Percentiles rank a stretch among this genome's conserved stretches.
These are phyloP conservation scores for Hyaloscypha bicolor DNA, from an alignment of 495 filamentous ascomycete genomes.

Conservation along the genomic window DNA sequence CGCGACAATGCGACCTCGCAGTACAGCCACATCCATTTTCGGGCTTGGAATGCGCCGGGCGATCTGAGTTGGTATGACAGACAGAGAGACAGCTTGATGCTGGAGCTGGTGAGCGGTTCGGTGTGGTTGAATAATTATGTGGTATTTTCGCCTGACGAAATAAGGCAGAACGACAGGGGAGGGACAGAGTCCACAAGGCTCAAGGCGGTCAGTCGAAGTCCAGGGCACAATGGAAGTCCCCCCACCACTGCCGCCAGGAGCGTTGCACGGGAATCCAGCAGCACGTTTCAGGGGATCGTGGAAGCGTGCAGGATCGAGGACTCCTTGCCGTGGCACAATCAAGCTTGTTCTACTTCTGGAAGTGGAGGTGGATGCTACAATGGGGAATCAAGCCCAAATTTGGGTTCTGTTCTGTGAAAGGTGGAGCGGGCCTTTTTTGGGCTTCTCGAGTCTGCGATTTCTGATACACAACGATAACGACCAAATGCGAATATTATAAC, in stretches of 20 bases:
- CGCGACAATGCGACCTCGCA: slow-evolving; percentile 84
- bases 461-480: not conserved
- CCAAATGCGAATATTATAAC: not conserved
- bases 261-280: not conserved
- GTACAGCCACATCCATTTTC: slow-evolving; percentile 81
- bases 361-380: not conserved
- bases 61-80: slow-evolving; percentile 17
- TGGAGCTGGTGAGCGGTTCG: slow-evolving; percentile 10
- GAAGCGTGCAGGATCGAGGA: not conserved
- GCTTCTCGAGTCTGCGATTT: not conserved
- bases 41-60: slow-evolving; percentile 16
- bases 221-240: not conserved
- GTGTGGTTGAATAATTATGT: slow-evolving; percentile 8
- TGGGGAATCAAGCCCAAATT: not conserved
- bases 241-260: not conserved
- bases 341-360: not conserved
- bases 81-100: slow-evolving; percentile 4
- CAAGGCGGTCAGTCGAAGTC: not conserved
- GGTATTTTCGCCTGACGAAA: slow-evolving; percentile 5
- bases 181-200: too few relatives aligned
- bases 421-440: not conserved
- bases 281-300: not conserved
- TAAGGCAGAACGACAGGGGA: not conserved
- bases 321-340: not conserved
- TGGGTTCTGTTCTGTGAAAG: too few relatives aligned